Evolutionary conservation across 1,284 basidiomycete species (phyloP).

Genomic region (Ustanciosporium gigantosporum): DNA sequence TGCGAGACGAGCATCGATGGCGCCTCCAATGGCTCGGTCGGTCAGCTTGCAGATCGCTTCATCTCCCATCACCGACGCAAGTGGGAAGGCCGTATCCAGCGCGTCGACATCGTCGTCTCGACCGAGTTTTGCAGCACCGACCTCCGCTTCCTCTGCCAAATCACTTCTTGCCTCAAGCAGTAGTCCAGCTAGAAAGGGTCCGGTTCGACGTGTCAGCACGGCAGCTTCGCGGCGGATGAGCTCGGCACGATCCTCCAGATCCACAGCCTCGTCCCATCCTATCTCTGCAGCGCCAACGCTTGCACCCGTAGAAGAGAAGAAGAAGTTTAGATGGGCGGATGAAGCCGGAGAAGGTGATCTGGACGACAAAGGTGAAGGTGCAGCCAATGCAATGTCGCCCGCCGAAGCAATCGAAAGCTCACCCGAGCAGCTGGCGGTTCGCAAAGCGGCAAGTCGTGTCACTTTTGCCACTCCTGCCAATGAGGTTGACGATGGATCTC

Average conservation of each 20-base stretch:
- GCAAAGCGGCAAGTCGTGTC: neutral
- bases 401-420: neutral
- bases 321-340: slow-evolving; percentile 86
- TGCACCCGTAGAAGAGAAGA: slow-evolving; percentile 63
- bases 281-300: neutral
- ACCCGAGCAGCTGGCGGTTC: neutral
- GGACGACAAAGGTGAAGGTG: slow-evolving; percentile 69
- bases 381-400: neutral
- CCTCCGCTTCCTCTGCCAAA: slow-evolving; percentile 23
- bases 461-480: neutral
- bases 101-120: neutral
- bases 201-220: slow-evolving; percentile 7
- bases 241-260: neutral
- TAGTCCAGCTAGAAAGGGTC: slow-evolving; percentile 10
- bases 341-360: slow-evolving; percentile 81
- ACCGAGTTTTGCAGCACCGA: slow-evolving; percentile 27
- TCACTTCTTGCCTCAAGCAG: slow-evolving; percentile 4
- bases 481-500: neutral
- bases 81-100: neutral
- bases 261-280: neutral
- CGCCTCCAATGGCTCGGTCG: slow-evolving; percentile 7
- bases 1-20: neutral
- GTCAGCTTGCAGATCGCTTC: slow-evolving; percentile 15
- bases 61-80: neutral
- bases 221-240: slow-evolving; percentile 9